Evolutionary conservation across 176 grass and related monocot genomes (phyloP).

Genomic region (Eleusine indica): DNA sequence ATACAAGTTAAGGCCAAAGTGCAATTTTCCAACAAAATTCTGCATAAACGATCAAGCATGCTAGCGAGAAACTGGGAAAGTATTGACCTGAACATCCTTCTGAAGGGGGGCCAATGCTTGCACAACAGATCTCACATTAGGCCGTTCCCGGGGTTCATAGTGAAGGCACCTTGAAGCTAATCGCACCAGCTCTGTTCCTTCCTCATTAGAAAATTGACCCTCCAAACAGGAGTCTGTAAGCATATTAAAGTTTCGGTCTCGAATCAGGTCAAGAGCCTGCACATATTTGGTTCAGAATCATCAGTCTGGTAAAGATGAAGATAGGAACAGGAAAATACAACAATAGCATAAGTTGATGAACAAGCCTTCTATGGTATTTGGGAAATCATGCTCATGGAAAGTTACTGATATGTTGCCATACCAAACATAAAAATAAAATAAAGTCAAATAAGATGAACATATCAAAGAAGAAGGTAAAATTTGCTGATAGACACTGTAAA

Average conservation of each 20-base stretch:
- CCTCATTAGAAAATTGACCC: conserved; percentile 97
- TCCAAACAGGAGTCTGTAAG: conserved; percentile 95
- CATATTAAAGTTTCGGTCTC: conserved; percentile 94
- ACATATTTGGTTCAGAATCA: conserved; percentile 37
- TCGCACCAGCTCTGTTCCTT: conserved; percentile 92
- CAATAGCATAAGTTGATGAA: conserved; percentile 4
- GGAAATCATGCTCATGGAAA: conserved; percentile 4
- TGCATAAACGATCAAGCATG: conserved; percentile 2
- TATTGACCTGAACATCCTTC: conserved; percentile 82
- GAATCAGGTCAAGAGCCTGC: conserved; percentile 98
- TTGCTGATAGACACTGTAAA: no score
- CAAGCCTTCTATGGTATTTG: neutral
- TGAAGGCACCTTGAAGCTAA: conserved; percentile 98
- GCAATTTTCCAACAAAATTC: conserved; percentile 11
- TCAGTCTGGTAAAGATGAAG: conserved; percentile 30
- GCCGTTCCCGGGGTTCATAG: conserved; percentile 91
- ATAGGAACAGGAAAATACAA: conserved; percentile 1
- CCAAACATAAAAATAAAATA: neutral
- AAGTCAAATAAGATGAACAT: conserved; percentile 16
- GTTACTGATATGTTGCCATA: neutral
- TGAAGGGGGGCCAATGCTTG: conserved; percentile 85
- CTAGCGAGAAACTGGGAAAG: conserved; percentile 18
- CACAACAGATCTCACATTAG: conserved; percentile 88
- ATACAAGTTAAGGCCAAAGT: neutral
- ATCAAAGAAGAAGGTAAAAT: neutral